These are phyloP conservation scores for Ambispora gerdemannii DNA, from an alignment of 192 early-diverging fungal genomes.

Conservation along the genomic window DNA sequence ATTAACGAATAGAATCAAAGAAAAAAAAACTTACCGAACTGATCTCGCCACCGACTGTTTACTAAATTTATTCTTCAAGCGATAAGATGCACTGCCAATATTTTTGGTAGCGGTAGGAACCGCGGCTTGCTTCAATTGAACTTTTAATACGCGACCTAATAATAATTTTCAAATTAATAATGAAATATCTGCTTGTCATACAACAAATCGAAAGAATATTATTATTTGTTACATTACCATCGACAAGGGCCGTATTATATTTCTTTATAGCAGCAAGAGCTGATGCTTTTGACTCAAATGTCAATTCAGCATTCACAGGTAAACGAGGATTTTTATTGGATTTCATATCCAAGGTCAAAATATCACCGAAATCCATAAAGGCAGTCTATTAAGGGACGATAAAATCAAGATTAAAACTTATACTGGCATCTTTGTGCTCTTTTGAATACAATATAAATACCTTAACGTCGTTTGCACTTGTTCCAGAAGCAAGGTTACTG, in stretches of 20 bases:
- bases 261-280: conserved; percentile 42
- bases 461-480: conserved; percentile 44
- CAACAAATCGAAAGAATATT: neutral
- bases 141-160: conserved; percentile 38
- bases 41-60: too few relatives aligned
- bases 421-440: neutral
- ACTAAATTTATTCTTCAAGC: conserved; percentile 19
- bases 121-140: conserved; percentile 31
- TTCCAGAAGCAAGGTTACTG: conserved; percentile 38
- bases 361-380: conserved; percentile 39
- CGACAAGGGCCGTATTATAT: conserved; percentile 42
- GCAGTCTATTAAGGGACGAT: conserved; percentile 35
- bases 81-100: conserved; percentile 10
- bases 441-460: conserved; percentile 17
- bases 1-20: too few relatives aligned
- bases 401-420: neutral
- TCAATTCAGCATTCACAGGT: conserved; percentile 39
- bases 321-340: conserved; percentile 32
- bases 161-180: neutral
- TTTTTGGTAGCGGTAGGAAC: conserved; percentile 13
- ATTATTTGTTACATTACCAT: too few relatives aligned
- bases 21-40: too few relatives aligned
- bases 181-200: neutral
- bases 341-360: conserved; percentile 35
- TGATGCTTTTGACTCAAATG: conserved; percentile 36